A percentile compares a stretch with the other conserved stretches of the same genome.
Conservation (phyloP, 805 yeast species). For the Kodamaea laetipori region DNA sequence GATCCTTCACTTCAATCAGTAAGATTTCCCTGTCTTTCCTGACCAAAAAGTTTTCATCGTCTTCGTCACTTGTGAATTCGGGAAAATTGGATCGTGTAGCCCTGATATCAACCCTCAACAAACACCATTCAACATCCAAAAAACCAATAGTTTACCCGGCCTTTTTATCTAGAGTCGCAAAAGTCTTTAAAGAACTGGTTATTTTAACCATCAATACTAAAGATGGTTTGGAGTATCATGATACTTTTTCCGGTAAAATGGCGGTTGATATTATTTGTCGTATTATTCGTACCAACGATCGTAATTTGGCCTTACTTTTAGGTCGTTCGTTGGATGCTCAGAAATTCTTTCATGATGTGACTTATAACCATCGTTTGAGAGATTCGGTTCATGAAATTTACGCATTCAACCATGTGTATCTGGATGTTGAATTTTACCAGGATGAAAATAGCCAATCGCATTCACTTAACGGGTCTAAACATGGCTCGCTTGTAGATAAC, state of each 20-base stretch:
- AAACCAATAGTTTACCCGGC: conserved; percentile 89
- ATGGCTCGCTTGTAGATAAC: conserved; percentile 30
- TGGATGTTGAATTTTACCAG: conserved; percentile 45
- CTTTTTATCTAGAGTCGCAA: conserved; percentile 79
- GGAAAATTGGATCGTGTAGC: conserved; percentile 29
- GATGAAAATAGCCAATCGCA: conserved; percentile 29
- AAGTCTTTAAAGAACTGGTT: conserved; percentile 67
- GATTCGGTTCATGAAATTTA: conserved; percentile 88
- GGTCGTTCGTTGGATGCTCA: conserved; percentile 96
- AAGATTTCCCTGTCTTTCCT: conserved; percentile 43
- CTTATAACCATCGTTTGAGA: conserved; percentile 88
- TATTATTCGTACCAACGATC: conserved; percentile 84
- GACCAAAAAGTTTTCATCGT: conserved; percentile 40
- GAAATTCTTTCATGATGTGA: conserved; percentile 90
- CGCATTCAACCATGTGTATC: conserved; percentile 66
- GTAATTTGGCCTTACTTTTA: conserved; percentile 82
- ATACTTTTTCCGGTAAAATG: conserved; percentile 89
- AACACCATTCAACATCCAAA: conserved; percentile 29
- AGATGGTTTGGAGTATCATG: conserved; percentile 88
- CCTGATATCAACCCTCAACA: conserved; percentile 8
- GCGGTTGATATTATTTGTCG: conserved; percentile 90
- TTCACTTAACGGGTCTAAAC: conserved; percentile 23
- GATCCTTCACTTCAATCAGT: conserved; percentile 44
- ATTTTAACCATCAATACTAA: conserved; percentile 78
- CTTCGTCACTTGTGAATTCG: conserved; percentile 30